Base-by-base conservation (phyloP, 768 basidiomycete genomes). In the Lyophyllum shimeji region DNA sequence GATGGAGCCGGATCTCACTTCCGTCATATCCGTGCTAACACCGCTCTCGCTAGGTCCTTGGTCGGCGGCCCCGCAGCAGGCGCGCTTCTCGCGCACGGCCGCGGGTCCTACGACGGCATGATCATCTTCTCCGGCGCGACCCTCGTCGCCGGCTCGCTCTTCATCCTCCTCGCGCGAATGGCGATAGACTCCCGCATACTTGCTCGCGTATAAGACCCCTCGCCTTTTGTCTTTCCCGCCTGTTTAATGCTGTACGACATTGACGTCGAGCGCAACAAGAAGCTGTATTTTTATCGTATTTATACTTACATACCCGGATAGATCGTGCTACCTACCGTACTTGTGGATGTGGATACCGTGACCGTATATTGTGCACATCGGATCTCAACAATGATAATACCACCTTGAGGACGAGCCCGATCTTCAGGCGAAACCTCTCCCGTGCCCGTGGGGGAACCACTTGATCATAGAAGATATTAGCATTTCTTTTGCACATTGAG, bases 31-130 rank as follows among this genome's bases (percentile, higher is more conserved):
- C 37, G 21, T 34, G 44, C 37, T 60, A 25, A 60, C 20, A n/a
- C 15, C 34, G 12, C 13, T n/a, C 12, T 46, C 44, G 50, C n/a
- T 46, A 89, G 87, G 24, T 78, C 87, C 1, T 73, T 89, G 20
- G 68, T 84, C 25, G 86, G 88, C 9, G 83, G 82, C 1, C 88
- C 88, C 1, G 75, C 77, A 12, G 87, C 83, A 12, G 88, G 88
- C 0, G 78, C 76, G 9, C 71, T 90, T 27, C 71, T 89, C 20
- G 69, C 74, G 21, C 67, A 56, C 29, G 67, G 72, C 37, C 70
- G 78, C 33, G 84, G 81, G 8, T 70, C 71, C 0, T 80, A 75
- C 57, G 76, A 73, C 0, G 76, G 78, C 31, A 76, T 86, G 71
- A 85, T 86, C 55, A 65, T 78, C 18, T 82, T 87, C 59, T 78